Base-by-base conservation (phyloP, 2,329 filamentous ascomycete species). In the Trichoderma endophyticum region DNA sequence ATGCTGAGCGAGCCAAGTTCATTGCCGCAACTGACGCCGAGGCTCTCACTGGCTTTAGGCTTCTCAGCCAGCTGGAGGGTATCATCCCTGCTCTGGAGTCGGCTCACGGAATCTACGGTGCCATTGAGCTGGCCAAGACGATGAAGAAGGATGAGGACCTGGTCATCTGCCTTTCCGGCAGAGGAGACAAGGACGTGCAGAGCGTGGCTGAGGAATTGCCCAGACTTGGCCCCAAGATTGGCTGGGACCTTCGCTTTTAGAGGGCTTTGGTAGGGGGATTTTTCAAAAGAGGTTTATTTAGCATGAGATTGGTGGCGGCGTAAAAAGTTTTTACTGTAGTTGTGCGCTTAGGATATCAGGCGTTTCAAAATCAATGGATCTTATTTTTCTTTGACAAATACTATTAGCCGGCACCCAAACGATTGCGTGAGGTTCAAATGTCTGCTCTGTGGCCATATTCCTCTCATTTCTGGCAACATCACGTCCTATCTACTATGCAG, bases 121-220 rank as follows among this genome's bases (percentile, higher is more conserved):
- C 93, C 12, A 85, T 98, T 72, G 90, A 98, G 84, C 84, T 98
- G 72, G 95, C 95, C 73, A 98, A 97, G 90, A 93, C 91, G 72
- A 95, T 98, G 93, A 87, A 88, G 76, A 93, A 94, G 84, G 94
- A 89, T 67, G 85, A 98, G 83, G 94, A 98, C 79, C 84, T 99
- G 32, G 95, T 99, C 73, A 95, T 99, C 74, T 98, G 95, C 83
- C 82, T 99, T 48, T 97, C 93, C 79, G 96, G 96, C 9, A 87
- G 96, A 77, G 96, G 96, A 74, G 96, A 99, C 83, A 99, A 99
- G 89, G 96, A 99, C 80, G 96, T 99, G 72, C 95, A 99, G 88
- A 97, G 93, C 78, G 95, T 99, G 66, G 96, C 96, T 0, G 96
- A 99, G 79, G 94, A 97, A 83, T 84, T 99, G 79, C 95, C 95